phyloP scores from a whole-genome alignment of 2,329 filamentous ascomycete genomes.

The Ciborinia camelliae region DNA sequence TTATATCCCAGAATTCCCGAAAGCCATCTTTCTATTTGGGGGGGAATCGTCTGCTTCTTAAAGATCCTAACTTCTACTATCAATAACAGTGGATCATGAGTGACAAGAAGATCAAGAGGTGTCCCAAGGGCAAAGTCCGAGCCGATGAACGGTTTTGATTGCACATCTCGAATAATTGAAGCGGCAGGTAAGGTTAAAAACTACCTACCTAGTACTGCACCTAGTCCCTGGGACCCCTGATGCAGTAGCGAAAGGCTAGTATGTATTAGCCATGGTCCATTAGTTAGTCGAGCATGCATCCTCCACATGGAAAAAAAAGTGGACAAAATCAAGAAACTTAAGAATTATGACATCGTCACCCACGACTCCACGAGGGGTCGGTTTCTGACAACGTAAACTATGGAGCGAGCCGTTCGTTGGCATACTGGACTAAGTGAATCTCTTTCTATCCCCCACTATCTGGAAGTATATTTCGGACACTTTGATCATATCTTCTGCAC shows the following conservation, averaged over 20 bases:
- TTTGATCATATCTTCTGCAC: neutral
- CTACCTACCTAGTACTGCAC: too few relatives aligned
- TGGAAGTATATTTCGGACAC: neutral
- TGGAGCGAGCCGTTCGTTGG: constrained; percentile 9
- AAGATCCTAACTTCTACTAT: constrained; percentile 1
- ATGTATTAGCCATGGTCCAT: neutral
- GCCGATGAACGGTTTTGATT: neutral
- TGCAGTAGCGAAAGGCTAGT: constrained; percentile 2
- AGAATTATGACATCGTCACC: constrained; percentile 14
- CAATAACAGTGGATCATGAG: neutral
- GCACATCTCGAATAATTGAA: neutral
- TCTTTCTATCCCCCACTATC: neutral
- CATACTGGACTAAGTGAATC: neutral
- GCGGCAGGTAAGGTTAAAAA: neutral
- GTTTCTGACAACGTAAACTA: neutral
- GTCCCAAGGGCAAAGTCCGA: neutral
- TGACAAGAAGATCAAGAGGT: neutral
- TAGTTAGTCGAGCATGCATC: neutral
- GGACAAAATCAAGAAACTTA: constrained; percentile 8
- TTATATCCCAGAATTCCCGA: neutral
- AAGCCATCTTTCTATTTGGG: neutral
- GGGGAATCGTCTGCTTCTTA: constrained; percentile 1
- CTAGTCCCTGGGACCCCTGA: constrained; percentile 9
- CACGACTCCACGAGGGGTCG: constrained; percentile 7
- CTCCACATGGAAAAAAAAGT: constrained; percentile 9